Evolutionary conservation across 2,329 filamentous ascomycete genomes (phyloP).

Genomic region (Elsinoe fawcettii): DNA sequence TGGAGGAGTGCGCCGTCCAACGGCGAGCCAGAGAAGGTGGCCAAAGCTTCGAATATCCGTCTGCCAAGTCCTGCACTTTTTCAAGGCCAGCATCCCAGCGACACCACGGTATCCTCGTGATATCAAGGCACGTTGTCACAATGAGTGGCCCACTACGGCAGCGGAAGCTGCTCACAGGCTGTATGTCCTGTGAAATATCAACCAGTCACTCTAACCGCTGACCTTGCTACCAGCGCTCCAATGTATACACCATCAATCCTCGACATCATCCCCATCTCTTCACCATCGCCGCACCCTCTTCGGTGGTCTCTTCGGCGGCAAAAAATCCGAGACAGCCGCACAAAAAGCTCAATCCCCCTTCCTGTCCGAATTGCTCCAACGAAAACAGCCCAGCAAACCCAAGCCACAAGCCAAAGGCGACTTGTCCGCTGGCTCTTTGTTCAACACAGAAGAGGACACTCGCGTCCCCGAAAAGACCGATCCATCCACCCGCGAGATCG

Average conservation of each 20-base stretch:
- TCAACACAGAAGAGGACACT: slow-evolving; percentile 36
- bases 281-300: slow-evolving; percentile 20
- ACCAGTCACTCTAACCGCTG: neutral
- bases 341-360: slow-evolving; percentile 44
- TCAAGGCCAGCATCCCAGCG: neutral
- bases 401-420: slow-evolving; percentile 31
- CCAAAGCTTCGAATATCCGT: slow-evolving; percentile 3
- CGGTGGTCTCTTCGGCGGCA: slow-evolving; percentile 19
- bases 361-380: slow-evolving; percentile 51
- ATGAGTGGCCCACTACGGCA: slow-evolving; percentile 62
- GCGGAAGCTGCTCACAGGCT: slow-evolving; percentile 52
- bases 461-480: slow-evolving; percentile 20
- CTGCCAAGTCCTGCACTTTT: slow-evolving; percentile 14
- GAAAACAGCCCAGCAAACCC: slow-evolving; percentile 24
- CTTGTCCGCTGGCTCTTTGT: slow-evolving; percentile 45
- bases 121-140: slow-evolving; percentile 17
- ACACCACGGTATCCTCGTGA: neutral
- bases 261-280: slow-evolving; percentile 15
- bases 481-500: slow-evolving; percentile 19
- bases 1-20: neutral
- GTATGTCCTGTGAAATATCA: slow-evolving; percentile 38
- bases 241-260: slow-evolving; percentile 18
- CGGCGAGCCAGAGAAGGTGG: neutral
- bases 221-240: slow-evolving; percentile 16
- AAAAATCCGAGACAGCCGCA: slow-evolving; percentile 16